A percentile compares a stretch with the other conserved stretches of the same genome.
Evolutionary conservation across 1,139 yeast genomes (phyloP).

Genomic region (Taiozyma sp.): DNA sequence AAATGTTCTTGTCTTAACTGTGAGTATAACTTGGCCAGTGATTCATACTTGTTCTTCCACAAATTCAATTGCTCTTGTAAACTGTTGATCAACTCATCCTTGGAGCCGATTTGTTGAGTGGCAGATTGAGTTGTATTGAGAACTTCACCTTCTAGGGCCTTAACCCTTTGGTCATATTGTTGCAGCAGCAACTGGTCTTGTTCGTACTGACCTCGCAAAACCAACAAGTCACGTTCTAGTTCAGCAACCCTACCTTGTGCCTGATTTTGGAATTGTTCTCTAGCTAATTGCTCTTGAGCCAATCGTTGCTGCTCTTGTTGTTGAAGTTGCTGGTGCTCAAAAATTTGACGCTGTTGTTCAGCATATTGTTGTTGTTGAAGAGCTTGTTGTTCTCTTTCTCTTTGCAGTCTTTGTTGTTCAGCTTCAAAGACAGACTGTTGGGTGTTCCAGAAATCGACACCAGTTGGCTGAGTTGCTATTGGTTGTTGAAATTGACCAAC

Average conservation of each 20-base stretch:
- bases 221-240: conserved; percentile 72
- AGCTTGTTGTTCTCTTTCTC: conserved; percentile 44
- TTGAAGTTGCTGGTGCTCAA: conserved; percentile 65
- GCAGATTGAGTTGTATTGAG: conserved; percentile 58
- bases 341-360: conserved; percentile 63
- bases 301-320: conserved; percentile 68
- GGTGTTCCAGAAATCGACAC: conserved; percentile 42
- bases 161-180: conserved; percentile 85
- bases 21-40: conserved; percentile 83
- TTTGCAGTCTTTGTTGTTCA: conserved; percentile 44
- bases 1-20: conserved; percentile 91
- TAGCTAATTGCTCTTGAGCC: conserved; percentile 68
- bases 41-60: conserved; percentile 87
- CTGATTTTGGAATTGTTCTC: conserved; percentile 69
- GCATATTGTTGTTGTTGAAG: conserved; percentile 40
- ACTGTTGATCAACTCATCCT: conserved; percentile 65
- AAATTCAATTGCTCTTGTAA: conserved; percentile 70
- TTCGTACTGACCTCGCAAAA: conserved; percentile 77
- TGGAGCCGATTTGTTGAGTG: conserved; percentile 67
- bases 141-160: conserved; percentile 73
- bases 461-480: conserved; percentile 26
- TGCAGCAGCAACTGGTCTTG: conserved; percentile 79
- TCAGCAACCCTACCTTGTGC: conserved; percentile 79
- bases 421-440: conserved; percentile 33
- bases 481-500: conserved; percentile 30